Evolutionary conservation across 2,329 filamentous ascomycete genomes (phyloP).

Genomic region (Aspergillus fijiensis): DNA sequence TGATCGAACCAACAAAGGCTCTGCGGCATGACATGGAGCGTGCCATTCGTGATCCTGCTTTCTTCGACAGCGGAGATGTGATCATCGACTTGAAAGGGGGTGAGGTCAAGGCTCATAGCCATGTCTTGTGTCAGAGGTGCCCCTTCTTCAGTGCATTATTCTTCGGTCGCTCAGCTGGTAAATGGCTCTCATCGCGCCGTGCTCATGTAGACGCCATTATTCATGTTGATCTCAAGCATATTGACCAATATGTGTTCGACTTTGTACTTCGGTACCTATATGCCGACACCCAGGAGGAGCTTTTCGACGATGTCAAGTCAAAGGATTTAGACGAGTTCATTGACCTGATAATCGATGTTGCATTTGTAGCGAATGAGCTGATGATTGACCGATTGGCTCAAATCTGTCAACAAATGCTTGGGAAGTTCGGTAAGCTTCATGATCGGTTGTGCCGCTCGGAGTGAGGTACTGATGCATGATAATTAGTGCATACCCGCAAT

Average conservation of each 20-base stretch:
- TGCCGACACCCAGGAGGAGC: conserved; percentile 72
- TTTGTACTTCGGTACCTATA: conserved; percentile 82
- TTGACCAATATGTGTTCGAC: conserved; percentile 69
- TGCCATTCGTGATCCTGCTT: conserved; percentile 67
- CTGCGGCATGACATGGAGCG: conserved; percentile 68
- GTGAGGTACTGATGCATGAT: conserved; percentile 21
- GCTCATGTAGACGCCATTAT: conserved; percentile 53
- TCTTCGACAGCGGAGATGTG: conserved; percentile 78
- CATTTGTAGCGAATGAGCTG: conserved; percentile 86
- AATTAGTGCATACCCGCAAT: conserved; percentile 73
- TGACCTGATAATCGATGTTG: conserved; percentile 85
- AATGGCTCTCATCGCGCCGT: conserved; percentile 74
- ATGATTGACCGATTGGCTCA: conserved; percentile 92
- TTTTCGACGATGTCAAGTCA: conserved; percentile 76
- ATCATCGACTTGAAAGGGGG: conserved; percentile 75
- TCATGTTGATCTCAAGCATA: conserved; percentile 77
- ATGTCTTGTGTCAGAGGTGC: conserved; percentile 76
- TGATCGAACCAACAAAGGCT: conserved; percentile 63
- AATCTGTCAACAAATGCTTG: conserved; percentile 81
- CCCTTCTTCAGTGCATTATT: conserved; percentile 93
- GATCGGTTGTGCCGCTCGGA: not conserved
- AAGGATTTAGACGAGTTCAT: conserved; percentile 77
- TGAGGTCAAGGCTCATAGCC: conserved; percentile 69
- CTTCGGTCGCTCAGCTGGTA: conserved; percentile 78
- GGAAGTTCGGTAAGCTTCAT: conserved; percentile 63